Conservation (phyloP, 169 alveolate genomes). For the Plasmodium yoelii region DNA sequence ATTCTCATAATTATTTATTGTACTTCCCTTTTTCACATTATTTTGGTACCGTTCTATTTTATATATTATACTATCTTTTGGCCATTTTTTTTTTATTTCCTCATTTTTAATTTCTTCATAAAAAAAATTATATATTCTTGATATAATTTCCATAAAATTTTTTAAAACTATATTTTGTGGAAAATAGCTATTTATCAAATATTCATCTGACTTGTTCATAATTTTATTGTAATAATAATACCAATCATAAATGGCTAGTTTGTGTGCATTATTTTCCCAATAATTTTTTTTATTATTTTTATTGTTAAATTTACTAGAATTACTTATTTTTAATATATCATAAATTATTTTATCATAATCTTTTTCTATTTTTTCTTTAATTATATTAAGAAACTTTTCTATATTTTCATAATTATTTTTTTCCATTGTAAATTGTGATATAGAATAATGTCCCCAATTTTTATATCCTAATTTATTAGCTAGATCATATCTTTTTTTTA, state of each 20-base stretch:
- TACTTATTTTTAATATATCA: slow-evolving; percentile 1
- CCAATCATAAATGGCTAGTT: slow-evolving; percentile 48
- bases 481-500: slow-evolving; percentile 66
- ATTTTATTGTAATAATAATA: slow-evolving; percentile 38
- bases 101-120: slow-evolving; percentile 14
- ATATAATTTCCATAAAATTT: slow-evolving; percentile 26
- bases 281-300: neutral
- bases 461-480: slow-evolving; percentile 46
- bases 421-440: slow-evolving; percentile 55
- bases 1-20: neutral
- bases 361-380: slow-evolving; percentile 21
- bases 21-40: neutral
- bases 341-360: slow-evolving; percentile 19
- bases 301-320: neutral
- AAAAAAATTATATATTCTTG: slow-evolving; percentile 40
- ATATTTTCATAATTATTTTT: slow-evolving; percentile 32
- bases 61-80: slow-evolving; percentile 15
- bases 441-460: slow-evolving; percentile 52
- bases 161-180: slow-evolving; percentile 34
- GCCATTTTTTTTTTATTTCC: slow-evolving; percentile 16
- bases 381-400: slow-evolving; percentile 20
- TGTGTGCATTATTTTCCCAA: neutral
- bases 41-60: neutral
- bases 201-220: slow-evolving; percentile 49
- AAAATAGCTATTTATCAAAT: slow-evolving; percentile 40